Base-by-base conservation (phyloP, 1,284 basidiomycete genomes). In the Trametes versicolor region DNA sequence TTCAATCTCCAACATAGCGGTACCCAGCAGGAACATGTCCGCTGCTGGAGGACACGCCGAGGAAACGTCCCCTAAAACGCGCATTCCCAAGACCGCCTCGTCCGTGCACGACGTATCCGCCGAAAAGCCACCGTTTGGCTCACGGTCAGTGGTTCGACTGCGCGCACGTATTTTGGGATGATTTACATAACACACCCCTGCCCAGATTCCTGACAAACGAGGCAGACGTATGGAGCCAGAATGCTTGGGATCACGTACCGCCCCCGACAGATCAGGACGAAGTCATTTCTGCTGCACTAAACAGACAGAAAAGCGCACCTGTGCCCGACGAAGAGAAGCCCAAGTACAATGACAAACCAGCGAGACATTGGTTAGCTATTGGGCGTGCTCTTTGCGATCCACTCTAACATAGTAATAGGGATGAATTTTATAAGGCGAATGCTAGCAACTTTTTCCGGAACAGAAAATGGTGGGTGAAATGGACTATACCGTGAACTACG, bases 191-290 rank as follows among this genome's bases (percentile, higher is more conserved):
- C 45, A 21, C 43, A 21, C 21, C 45, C 7, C 27, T 49, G 25
- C 7, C 3, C n/a, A 49, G 48, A 6, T 49, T 49, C 13, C 19
- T 49, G 48, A 49, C 48, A 49, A 49, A 49, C 23, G 82, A 87
- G 54, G 75, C 79, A 9, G 83, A 91, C 69, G 89, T 93, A 9
- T 94, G 90, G 88, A 82, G 83, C 37, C 88, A 92, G 63, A 93
- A 94, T 70, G 92, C 91, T 1, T 94, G 95, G 95, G 95, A 97
- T 76, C 94, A 96, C 75, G 95, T 94, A 36, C 91, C 91, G 47
- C 89, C 93, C 10, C 95, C 95, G 9, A 82, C 87, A 23, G 92
- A 94, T 78, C 94, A 96, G 73, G 82, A 79, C 50, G 87, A 90
- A 36, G 79, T 80, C 36, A 93, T 96, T 58, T 82, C 86, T 17